Conservation (phyloP, 177 flowering plant genomes). For the Vitis hybrid region DNA sequence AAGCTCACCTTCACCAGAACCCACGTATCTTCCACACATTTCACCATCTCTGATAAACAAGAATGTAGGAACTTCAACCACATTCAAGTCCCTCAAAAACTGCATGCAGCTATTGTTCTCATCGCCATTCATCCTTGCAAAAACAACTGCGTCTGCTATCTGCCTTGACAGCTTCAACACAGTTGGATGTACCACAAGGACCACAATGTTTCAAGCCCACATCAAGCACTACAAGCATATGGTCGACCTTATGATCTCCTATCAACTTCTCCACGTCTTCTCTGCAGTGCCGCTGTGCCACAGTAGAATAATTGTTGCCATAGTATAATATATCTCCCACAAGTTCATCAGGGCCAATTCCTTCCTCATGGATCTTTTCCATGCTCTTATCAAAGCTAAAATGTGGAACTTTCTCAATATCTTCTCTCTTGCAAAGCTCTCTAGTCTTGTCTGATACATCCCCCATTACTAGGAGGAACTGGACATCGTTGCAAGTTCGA, state of each 20-base stretch:
- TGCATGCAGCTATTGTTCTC: conserved; percentile 94
- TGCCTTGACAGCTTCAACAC: conserved; percentile 79
- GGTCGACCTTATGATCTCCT: conserved; percentile 42
- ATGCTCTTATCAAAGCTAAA: conserved; percentile 83
- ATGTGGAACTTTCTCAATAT: conserved; percentile 71
- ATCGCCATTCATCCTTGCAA: conserved; percentile 96
- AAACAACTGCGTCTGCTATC: conserved; percentile 74
- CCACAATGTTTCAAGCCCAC: conserved; percentile 96
- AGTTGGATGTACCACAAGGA: conserved; percentile 92
- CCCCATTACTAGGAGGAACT: conserved; percentile 79
- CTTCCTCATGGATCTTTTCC: conserved; percentile 90
- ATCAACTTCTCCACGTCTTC: conserved; percentile 77
- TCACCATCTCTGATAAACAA: conserved; percentile 84
- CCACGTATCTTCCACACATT: conserved; percentile 84
- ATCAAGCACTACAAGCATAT: conserved; percentile 78
- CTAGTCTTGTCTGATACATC: conserved; percentile 69
- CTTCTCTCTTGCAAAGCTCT: conserved; percentile 69
- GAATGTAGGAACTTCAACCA: conserved; percentile 87
- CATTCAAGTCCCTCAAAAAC: conserved; percentile 86
- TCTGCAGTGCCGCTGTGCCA: conserved; percentile 65
- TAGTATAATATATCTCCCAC: conserved; percentile 85
- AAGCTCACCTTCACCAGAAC: conserved; percentile 94
- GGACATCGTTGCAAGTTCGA: conserved; percentile 78
- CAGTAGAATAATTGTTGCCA: conserved; percentile 77
- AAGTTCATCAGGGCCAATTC: conserved; percentile 75